Evolutionary conservation across 139 green algal species (phyloP).

Genomic region (Dunaliella sp.): DNA sequence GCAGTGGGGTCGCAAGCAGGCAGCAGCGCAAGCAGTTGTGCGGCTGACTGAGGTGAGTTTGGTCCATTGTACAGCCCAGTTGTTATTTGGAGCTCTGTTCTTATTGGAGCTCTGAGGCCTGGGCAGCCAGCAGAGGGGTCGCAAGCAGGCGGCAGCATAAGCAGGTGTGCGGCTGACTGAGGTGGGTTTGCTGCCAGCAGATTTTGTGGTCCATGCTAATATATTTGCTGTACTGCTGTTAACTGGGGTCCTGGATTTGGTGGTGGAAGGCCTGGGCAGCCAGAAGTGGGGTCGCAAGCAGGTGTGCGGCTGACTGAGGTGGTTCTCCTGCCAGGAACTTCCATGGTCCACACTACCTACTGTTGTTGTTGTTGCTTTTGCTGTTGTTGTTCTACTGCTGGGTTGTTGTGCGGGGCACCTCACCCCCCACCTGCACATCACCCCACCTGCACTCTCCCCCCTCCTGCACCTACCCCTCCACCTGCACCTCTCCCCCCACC

Average conservation of each 20-base stretch:
- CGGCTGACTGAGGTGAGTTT: conserved; percentile 20
- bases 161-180: conserved; percentile 21
- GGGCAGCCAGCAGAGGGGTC: conserved; percentile 49
- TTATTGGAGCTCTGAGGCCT: too few species aligned
- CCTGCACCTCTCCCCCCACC: too few species aligned
- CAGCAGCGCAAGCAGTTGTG: conserved; percentile 40
- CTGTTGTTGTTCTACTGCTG: neutral
- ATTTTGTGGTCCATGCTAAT: too few species aligned
- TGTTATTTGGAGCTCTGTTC: too few species aligned
- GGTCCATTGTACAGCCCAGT: too few species aligned
- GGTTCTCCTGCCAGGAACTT: too few species aligned
- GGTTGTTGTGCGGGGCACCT: neutral
- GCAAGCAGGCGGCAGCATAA: conserved; percentile 59
- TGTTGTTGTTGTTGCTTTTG: too few species aligned
- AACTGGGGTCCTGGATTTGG: too few species aligned
- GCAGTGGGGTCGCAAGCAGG: conserved; percentile 67
- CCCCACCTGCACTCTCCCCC: neutral
- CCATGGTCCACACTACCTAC: too few species aligned
- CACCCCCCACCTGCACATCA: neutral
- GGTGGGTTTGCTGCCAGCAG: too few species aligned
- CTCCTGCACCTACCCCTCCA: neutral
- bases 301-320: conserved; percentile 26
- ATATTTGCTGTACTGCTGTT: too few species aligned
- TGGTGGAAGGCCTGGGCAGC: conserved; percentile 25
- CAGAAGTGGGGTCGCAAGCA: conserved; percentile 67